Percentiles rank a stretch among this genome's conserved stretches.
phyloP scores from a whole-genome alignment of 2,329 filamentous ascomycete genomes.

The Paecilomyces formosus region DNA sequence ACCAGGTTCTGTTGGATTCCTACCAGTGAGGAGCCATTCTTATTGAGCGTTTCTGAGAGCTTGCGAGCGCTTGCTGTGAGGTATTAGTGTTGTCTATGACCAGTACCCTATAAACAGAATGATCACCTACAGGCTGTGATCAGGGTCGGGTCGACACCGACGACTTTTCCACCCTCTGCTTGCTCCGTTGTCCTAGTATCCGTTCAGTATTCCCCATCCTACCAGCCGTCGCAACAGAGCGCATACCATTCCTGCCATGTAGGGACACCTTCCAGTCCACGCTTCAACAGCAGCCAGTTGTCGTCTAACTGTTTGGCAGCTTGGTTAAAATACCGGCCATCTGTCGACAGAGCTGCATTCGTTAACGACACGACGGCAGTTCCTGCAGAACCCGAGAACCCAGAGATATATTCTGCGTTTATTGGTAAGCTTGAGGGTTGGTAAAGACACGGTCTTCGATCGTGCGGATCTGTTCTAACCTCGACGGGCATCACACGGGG shows the following conservation, averaged over 20 bases:
- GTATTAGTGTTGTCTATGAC: not conserved
- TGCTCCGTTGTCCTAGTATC: constrained; percentile 61
- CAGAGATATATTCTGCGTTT: constrained; percentile 67
- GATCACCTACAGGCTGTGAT: constrained; percentile 57
- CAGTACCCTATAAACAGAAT: constrained; percentile 1
- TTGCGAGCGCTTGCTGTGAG: constrained; percentile 57
- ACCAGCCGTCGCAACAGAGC: not conserved
- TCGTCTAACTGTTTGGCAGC: constrained; percentile 80
- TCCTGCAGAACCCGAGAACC: constrained; percentile 91
- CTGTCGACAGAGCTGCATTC: constrained; percentile 84
- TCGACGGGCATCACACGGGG: constrained; percentile 85
- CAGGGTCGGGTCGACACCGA: constrained; percentile 84
- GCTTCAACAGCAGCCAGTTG: constrained; percentile 90
- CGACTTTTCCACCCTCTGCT: constrained; percentile 74
- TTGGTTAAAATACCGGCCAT: constrained; percentile 97
- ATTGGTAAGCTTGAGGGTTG: constrained; percentile 3
- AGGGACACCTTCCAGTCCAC: constrained; percentile 85
- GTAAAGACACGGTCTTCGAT: constrained; percentile 1
- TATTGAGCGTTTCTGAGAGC: constrained; percentile 78
- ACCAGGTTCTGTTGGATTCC: constrained; percentile 76
- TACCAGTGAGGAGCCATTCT: constrained; percentile 68
- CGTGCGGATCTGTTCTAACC: constrained; percentile 35
- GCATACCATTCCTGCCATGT: constrained; percentile 93
- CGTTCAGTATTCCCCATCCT: constrained; percentile 6
- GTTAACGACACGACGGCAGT: constrained; percentile 81